Conservation (phyloP, 75 land plant species). For the Pinus taeda region DNA sequence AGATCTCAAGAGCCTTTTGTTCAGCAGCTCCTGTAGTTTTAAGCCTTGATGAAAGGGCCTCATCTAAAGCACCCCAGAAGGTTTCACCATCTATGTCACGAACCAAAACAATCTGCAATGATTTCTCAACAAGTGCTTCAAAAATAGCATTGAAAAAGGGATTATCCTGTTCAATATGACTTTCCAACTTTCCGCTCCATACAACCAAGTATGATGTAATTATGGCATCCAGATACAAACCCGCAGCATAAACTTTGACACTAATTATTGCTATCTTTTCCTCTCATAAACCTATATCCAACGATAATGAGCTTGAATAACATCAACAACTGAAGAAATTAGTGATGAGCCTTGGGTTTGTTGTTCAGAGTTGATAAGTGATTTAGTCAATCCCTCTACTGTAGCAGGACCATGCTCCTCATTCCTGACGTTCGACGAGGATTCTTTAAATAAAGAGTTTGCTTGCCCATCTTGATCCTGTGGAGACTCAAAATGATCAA, state of each 20-base stretch:
- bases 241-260: constrained; percentile 2
- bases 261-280: constrained; percentile 1
- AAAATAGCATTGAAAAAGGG: not conserved
- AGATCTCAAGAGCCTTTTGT: constrained; percentile 14
- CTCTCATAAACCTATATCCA: not conserved
- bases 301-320: too few relatives aligned
- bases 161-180: constrained; percentile 2
- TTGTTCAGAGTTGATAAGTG: too few relatives aligned
- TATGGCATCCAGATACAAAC: not conserved
- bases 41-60: constrained; percentile 19
- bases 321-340: too few relatives aligned
- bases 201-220: not conserved
- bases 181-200: not conserved
- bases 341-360: too few relatives aligned
- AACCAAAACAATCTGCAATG: constrained; percentile 17
- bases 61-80: constrained; percentile 33
- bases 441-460: too few relatives aligned
- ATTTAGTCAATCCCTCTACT: too few relatives aligned
- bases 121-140: constrained; percentile 26
- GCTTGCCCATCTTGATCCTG: too few relatives aligned
- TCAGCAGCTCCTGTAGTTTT: constrained; percentile 12
- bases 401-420: too few relatives aligned
- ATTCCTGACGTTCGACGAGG: too few relatives aligned
- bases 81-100: constrained; percentile 19
- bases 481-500: too few relatives aligned